Evolutionary conservation across 129 eudicot species (phyloP).

Genomic region (Artemisia tridentata): DNA sequence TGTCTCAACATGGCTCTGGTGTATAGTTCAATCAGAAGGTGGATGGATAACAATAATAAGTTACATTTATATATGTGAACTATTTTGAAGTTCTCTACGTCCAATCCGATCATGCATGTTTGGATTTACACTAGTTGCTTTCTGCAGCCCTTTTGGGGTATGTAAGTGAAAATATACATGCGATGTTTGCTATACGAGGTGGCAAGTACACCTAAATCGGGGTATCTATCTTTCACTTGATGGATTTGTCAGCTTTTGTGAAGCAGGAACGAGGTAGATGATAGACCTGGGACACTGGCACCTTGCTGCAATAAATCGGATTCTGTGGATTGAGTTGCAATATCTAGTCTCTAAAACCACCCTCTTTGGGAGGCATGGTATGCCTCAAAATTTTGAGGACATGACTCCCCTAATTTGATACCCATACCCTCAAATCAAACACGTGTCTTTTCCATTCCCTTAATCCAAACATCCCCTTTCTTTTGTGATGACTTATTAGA

Average conservation of each 20-base stretch:
- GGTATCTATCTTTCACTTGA: not conserved
- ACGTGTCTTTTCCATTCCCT: too few relatives aligned
- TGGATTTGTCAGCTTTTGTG: constrained; percentile 19
- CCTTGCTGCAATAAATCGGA: not conserved
- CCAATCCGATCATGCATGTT: not conserved
- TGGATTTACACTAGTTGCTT: not conserved
- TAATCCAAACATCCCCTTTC: not conserved
- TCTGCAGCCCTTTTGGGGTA: too few relatives aligned
- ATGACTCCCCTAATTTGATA: not conserved
- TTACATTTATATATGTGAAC: constrained; percentile 2
- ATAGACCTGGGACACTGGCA: not conserved
- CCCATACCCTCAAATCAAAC: too few relatives aligned
- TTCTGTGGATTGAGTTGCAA: not conserved
- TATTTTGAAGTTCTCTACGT: not conserved
- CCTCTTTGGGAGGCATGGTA: too few relatives aligned
- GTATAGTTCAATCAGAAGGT: constrained; percentile 15
- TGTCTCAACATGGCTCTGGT: constrained; percentile 14
- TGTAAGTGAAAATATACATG: too few relatives aligned
- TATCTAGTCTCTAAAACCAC: not conserved
- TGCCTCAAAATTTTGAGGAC: not conserved
- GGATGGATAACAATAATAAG: not conserved
- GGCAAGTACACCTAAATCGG: too few relatives aligned
- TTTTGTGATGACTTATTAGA: constrained; percentile 8
- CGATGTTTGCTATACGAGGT: too few relatives aligned
- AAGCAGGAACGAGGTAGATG: constrained; percentile 4